phyloP scores from a whole-genome alignment of 2,329 filamentous ascomycete genomes.

The Magnaporthiopsis rhizophila region DNA sequence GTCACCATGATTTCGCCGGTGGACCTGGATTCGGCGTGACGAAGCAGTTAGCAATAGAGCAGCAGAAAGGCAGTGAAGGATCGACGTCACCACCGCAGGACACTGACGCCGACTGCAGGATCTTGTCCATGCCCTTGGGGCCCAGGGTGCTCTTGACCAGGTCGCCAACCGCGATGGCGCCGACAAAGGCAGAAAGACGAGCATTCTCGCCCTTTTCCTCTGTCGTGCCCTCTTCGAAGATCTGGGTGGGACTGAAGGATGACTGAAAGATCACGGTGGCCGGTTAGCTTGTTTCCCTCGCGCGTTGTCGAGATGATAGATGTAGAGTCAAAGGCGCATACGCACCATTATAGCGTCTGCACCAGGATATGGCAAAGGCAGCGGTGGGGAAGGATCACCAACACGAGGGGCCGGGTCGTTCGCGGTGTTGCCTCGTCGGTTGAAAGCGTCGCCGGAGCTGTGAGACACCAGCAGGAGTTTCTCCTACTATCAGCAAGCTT shows the following conservation, averaged over 20 bases:
- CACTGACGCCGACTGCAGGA: constrained; percentile 76
- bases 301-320: no score
- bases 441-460: background rate
- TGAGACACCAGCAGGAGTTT: background rate
- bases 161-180: constrained; percentile 95
- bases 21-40: constrained; percentile 47
- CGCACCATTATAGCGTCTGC: constrained; percentile 1
- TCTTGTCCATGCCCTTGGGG: constrained; percentile 99
- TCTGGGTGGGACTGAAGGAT: constrained; percentile 85
- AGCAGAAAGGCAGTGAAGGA: constrained; percentile 10
- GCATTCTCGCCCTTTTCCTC: constrained; percentile 99
- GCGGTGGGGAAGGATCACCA: background rate
- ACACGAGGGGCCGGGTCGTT: background rate
- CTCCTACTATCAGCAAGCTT: background rate
- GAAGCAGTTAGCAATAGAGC: constrained; percentile 9
- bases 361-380: background rate
- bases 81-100: background rate
- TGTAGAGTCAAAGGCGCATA: background rate
- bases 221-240: constrained; percentile 93
- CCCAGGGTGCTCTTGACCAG: constrained; percentile 95
- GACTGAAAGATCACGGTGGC: constrained; percentile 22
- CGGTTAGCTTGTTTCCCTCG: background rate
- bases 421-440: background rate
- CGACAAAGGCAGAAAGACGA: constrained; percentile 94
- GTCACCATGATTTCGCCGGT: constrained; percentile 98